Base-by-base conservation (phyloP, 2,329 filamentous ascomycete species). In the Fusarium odoratissimum region DNA sequence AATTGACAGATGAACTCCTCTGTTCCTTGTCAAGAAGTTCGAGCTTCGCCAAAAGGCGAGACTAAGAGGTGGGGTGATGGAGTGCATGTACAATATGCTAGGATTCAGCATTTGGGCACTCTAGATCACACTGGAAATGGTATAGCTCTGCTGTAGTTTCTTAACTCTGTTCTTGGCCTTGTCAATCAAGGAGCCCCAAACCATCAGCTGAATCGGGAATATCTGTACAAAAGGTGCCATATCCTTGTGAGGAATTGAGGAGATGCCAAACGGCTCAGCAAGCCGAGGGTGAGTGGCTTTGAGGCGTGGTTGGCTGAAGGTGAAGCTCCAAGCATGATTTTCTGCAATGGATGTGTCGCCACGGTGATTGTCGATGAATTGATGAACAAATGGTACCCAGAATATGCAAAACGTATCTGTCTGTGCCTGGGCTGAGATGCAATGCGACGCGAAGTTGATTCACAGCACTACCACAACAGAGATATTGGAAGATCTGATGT, bases 51-150 rank as follows among this genome's bases (percentile, higher is more conserved):
- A 61, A 41, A 31, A 51, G 56, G 33, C 63, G 64, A 64, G 42
- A 41, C 37, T 48, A 52, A 57, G 64, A 67, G 46, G 69, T 63
- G 62, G 68, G 57, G 74, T 71, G 60, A 42, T 66, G 63, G 62
- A 65, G 55, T 69, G 69, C 74, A 35, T 69, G 67, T 75, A 30
- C 31, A 37, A 30, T 41, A 74, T 70, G 56, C 69, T 64, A 63
- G 69, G 66, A 75, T 77, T 69, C 73, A 28, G 69, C 41, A 74
- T 78, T 74, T 63, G 71, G 58, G 72, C 75, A 73, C 58, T 64
- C 69, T 74, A 69, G 67, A 72, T 77, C 76, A 77, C 74, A 73
- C 66, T 68, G 64, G 41, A 60, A 67, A 66, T 61, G 66, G 69
- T 48, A 68, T 72, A 70, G 73, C 41, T 46, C 49, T 55, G 51